Percentiles rank a stretch among this genome's conserved stretches.
Evolutionary conservation across 2,329 filamentous ascomycete genomes (phyloP).

Genomic region (Beauveria scarabaeidicola): DNA sequence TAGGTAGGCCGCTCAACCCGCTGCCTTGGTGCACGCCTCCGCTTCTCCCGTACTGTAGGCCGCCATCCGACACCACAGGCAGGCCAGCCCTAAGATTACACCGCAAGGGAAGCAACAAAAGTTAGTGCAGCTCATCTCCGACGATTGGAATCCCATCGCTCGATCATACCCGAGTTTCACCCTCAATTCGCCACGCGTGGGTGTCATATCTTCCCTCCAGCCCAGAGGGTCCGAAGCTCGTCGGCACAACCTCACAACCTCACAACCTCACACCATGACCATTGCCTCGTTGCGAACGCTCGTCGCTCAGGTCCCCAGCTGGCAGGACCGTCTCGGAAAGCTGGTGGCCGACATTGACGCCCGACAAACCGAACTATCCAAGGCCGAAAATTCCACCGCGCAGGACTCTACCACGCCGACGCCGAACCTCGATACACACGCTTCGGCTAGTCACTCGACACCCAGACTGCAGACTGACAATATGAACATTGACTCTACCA

Average conservation of each 20-base stretch:
- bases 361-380: constrained; percentile 52
- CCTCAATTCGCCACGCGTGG: background rate
- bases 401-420: constrained; percentile 13
- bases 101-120: background rate
- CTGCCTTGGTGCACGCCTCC: background rate
- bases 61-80: background rate
- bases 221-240: background rate
- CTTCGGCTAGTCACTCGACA: background rate
- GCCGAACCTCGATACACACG: background rate
- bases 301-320: constrained; percentile 48
- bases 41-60: background rate
- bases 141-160: background rate
- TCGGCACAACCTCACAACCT: background rate
- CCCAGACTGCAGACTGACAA: background rate
- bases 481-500: constrained; percentile 3
- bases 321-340: constrained; percentile 50
- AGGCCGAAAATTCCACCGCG: constrained; percentile 24
- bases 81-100: background rate
- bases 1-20: background rate
- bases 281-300: constrained; percentile 51
- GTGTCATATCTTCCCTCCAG: background rate
- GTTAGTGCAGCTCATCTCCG: background rate
- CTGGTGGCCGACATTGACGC: constrained; percentile 52
- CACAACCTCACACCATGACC: constrained; percentile 23
- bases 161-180: background rate